These are phyloP conservation scores for Ophiostoma populinum DNA, from an alignment of 2,329 filamentous ascomycete genomes.

Conservation along the genomic window DNA sequence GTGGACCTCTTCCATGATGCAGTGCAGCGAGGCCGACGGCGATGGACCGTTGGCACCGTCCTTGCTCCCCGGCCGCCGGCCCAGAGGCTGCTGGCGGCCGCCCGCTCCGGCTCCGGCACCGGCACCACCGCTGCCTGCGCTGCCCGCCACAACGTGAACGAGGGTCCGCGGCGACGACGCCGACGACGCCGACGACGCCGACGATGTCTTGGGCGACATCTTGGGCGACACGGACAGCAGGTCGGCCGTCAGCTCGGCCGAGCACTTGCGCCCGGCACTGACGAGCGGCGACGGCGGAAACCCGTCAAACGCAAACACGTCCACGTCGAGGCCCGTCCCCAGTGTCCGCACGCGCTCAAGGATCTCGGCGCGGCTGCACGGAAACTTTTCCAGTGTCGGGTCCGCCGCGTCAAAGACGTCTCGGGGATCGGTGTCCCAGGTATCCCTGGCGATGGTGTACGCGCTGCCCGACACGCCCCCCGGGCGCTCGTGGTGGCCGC, in stretches of 20 bases:
- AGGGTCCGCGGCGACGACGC: too few relatives aligned
- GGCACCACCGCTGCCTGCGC: background rate
- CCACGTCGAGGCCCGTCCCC: slow-evolving; percentile 25
- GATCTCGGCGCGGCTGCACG: slow-evolving; percentile 26
- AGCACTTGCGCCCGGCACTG: slow-evolving; percentile 18
- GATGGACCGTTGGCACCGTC: slow-evolving; percentile 17
- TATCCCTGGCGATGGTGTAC: background rate
- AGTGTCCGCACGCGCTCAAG: slow-evolving; percentile 28
- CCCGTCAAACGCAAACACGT: slow-evolving; percentile 21
- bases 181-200: too few relatives aligned
- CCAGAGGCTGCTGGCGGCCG: background rate
- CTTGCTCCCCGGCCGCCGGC: background rate
- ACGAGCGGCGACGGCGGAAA: slow-evolving; percentile 20
- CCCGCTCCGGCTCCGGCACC: too few relatives aligned
- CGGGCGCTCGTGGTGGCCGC: background rate
- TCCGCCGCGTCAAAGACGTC: slow-evolving; percentile 25
- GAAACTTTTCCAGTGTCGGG: slow-evolving; percentile 30
- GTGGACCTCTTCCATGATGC: slow-evolving; percentile 26
- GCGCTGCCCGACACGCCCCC: slow-evolving; percentile 9
- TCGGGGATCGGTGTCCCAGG: background rate
- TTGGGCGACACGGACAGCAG: slow-evolving; percentile 17
- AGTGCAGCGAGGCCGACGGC: slow-evolving; percentile 23
- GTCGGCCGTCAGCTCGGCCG: slow-evolving; percentile 22
- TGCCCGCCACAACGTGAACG: too few relatives aligned
- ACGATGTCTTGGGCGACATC: too few relatives aligned